A percentile compares a stretch with the other conserved stretches of the same genome.
phyloP scores from a whole-genome alignment of 2,329 filamentous ascomycete genomes.

The Chaetoscypha palmicola region DNA sequence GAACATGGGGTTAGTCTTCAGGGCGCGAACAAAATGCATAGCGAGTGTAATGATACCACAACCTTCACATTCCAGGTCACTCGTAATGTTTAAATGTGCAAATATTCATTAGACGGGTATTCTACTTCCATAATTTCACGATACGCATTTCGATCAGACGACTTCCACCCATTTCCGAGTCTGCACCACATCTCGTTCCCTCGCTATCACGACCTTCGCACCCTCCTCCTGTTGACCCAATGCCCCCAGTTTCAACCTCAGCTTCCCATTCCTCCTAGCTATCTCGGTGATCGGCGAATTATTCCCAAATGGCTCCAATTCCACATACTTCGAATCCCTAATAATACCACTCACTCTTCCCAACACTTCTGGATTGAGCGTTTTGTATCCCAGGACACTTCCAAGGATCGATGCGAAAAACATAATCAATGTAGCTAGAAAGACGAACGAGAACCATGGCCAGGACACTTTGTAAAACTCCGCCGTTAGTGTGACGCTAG shows the following conservation, averaged over 20 bases:
- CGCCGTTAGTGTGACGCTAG: not conserved
- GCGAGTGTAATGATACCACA: too few species aligned
- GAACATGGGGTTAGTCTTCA: constrained; percentile 71
- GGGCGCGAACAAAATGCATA: not conserved
- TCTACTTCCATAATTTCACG: too few species aligned
- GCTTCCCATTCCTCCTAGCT: too few species aligned
- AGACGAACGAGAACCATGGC: constrained; percentile 8
- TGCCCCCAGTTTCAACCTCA: too few species aligned
- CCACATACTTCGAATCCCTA: constrained; percentile 5
- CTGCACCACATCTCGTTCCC: too few species aligned
- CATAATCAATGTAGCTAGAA: constrained; percentile 5
- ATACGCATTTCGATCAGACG: too few species aligned
- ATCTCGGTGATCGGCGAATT: constrained; percentile 44
- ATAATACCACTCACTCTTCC: not conserved
- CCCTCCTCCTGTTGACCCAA: too few species aligned
- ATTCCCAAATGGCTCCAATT: constrained; percentile 35
- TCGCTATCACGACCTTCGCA: too few species aligned
- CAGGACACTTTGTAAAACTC: constrained; percentile 7
- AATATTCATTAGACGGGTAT: too few species aligned
- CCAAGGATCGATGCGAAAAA: not conserved
- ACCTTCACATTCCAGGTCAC: too few species aligned
- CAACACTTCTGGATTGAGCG: not conserved
- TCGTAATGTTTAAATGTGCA: too few species aligned
- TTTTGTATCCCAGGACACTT: not conserved
- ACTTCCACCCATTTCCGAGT: too few species aligned